phyloP scores from a whole-genome alignment of 192 early-diverging fungal genomes.

The Linnemannia exigua region DNA sequence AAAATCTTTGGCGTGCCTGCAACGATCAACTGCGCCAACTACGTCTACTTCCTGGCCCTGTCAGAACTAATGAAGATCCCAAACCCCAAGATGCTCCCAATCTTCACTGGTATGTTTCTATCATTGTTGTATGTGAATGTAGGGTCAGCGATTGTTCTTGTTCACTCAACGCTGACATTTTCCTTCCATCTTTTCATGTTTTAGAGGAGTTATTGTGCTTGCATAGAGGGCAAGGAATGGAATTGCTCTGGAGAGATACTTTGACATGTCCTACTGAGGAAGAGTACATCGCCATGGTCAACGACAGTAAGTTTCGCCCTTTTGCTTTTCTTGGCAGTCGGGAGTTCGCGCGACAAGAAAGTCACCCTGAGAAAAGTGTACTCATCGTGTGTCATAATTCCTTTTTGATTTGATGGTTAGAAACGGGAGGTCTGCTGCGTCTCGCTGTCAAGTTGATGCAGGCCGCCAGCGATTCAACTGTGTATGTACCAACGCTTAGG shows the following conservation, averaged over 20 bases:
- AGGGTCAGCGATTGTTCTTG: background rate
- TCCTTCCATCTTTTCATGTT: slow-evolving; percentile 10
- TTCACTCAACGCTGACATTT: background rate
- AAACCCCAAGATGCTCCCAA: slow-evolving; percentile 77
- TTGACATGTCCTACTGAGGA: slow-evolving; percentile 92
- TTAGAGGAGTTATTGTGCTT: slow-evolving; percentile 89
- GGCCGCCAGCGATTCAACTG: slow-evolving; percentile 64
- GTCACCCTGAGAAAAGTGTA: background rate
- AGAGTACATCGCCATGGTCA: slow-evolving; percentile 96
- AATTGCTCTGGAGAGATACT: slow-evolving; percentile 95
- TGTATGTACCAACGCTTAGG: slow-evolving; percentile 31
- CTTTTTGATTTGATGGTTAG: slow-evolving; percentile 53
- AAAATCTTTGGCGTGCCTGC: slow-evolving; percentile 94
- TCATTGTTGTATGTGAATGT: background rate
- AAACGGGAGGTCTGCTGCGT: slow-evolving; percentile 97
- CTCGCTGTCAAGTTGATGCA: slow-evolving; percentile 97
- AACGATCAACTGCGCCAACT: slow-evolving; percentile 98
- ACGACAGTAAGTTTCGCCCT: slow-evolving; percentile 84
- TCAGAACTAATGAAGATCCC: slow-evolving; percentile 78
- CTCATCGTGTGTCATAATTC: background rate
- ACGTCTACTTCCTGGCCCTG: slow-evolving; percentile 95
- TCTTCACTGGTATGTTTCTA: slow-evolving; percentile 77
- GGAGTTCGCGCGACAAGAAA: background rate
- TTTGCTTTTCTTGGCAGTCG: background rate
- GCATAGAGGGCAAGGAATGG: slow-evolving; percentile 98